Percentiles rank a stretch among this genome's conserved stretches.
These are phyloP conservation scores for Trebouxiophyceae sp. DNA, from an alignment of 163 green algal species.

Conservation along the genomic window DNA sequence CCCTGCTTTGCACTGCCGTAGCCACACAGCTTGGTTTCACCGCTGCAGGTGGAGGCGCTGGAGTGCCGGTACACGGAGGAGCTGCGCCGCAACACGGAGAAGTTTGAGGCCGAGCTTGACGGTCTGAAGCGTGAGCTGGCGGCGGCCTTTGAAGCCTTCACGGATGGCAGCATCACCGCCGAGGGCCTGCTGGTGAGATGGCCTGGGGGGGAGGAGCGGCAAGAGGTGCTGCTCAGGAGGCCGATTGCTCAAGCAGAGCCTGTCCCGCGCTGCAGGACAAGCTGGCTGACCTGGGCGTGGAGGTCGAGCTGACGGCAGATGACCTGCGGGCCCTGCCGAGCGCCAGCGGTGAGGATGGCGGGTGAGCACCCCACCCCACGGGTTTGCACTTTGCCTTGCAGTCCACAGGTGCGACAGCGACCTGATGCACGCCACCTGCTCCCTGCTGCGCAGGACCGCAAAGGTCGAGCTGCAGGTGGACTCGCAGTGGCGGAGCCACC, in stretches of 20 bases:
- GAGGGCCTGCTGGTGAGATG: neutral
- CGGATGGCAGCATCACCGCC: neutral
- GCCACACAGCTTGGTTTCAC: no score
- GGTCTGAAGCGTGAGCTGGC: neutral
- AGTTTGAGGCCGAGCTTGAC: neutral
- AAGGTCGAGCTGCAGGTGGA: neutral
- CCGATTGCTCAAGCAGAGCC: no score
- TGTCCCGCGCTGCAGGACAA: no score
- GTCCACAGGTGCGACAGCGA: no score
- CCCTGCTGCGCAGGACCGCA: no score
- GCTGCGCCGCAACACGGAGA: neutral
- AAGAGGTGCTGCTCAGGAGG: neutral
- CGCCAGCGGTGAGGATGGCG: no score
- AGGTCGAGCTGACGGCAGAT: neutral
- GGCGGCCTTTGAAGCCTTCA: neutral
- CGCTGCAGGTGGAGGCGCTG: neutral
- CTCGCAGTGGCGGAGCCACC: neutral
- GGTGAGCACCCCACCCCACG: no score
- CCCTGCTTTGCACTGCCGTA: no score
- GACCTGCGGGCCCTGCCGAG: no score
- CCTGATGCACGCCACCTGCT: no score
- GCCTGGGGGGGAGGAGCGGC: no score
- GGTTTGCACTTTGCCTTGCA: no score
- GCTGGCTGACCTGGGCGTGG: neutral
- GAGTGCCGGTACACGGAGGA: neutral